Percentiles rank a stretch among this genome's conserved stretches.
phyloP scores from a whole-genome alignment of 2,329 filamentous ascomycete species.

The Zalaria obscura region DNA sequence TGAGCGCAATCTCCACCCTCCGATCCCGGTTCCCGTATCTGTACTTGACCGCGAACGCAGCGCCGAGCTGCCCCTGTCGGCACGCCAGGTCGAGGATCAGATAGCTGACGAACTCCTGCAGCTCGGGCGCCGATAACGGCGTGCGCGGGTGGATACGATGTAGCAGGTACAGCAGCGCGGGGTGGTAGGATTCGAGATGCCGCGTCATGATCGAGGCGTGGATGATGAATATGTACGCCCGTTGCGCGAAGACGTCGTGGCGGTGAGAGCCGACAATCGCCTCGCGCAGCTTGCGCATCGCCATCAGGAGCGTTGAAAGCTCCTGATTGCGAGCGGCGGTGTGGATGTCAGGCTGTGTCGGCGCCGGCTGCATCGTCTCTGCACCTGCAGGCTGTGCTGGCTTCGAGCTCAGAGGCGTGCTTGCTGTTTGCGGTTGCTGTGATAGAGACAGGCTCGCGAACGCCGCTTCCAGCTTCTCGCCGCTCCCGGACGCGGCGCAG shows the following conservation, averaged over 20 bases:
- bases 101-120: conserved; percentile 68
- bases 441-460: conserved; percentile 49
- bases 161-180: conserved; percentile 69
- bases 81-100: conserved; percentile 81
- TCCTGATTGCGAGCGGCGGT: conserved; percentile 21
- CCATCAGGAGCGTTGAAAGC: conserved; percentile 61
- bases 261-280: conserved; percentile 69
- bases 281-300: conserved; percentile 84
- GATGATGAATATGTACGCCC: conserved; percentile 84
- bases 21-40: conserved; percentile 42
- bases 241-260: conserved; percentile 67
- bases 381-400: neutral
- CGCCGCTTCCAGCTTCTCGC: conserved; percentile 58
- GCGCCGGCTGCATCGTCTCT: neutral
- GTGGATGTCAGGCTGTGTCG: neutral
- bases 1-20: conserved; percentile 55
- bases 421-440: neutral
- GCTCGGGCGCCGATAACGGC: conserved; percentile 54
- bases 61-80: conserved; percentile 57
- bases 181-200: conserved; percentile 79
- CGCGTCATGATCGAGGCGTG: conserved; percentile 61
- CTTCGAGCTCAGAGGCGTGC: conserved; percentile 1
- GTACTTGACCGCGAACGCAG: conserved; percentile 57
- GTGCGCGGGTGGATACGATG: conserved; percentile 52
- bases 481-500: conserved; percentile 59